Base-by-base conservation (phyloP, 306 rosid species). In the Rosa rugosa region DNA sequence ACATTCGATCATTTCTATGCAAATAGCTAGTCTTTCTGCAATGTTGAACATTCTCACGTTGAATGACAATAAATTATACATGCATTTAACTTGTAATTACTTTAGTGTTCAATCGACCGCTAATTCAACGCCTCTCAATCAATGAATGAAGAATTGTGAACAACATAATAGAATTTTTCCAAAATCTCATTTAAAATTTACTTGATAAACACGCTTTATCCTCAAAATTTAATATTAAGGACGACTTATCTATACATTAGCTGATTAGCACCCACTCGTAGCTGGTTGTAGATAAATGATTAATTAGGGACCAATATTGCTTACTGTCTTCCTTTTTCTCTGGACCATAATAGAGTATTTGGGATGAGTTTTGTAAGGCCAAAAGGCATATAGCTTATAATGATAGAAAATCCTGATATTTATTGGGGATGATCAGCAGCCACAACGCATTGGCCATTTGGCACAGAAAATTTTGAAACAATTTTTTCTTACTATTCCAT, bases 351-450 rank as follows among this genome's bases (percentile, higher is more conserved):
- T 22, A 49, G 82, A 38, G 17, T 38, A 7, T 44, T 40, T 31
- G 53, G 71, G 85, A 81, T 85, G 83, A 68, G 84, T 67, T 79
- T 80, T 79, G 84, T 68, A 66, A 73, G 86, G 86, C 65, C 75
- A 10, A 4, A 67, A 40, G 71, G 16, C 27, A 67, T 40, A 67
- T 40, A 67, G 71, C 49, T 5, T 66, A 20, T 1, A 22, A 70
- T 22, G 40, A 20, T 45, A 34, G 36, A 38, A 46, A 44, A 40
- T 7, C 27, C 53, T 10, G 57, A 36, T 64, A 45, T 72, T 17
- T 64, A 18, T 64, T 40, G 49, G 49, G 71, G 5, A 41, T 20
- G 71, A 18, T 67, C 71, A 18, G 71, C 6, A 66, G 47, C 71
- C 71, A 66, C 71, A 38, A 66, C 49, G 47, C 47, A 66, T 4